Conservation (phyloP, 495 filamentous ascomycete genomes). For the Penicillium manginii region DNA sequence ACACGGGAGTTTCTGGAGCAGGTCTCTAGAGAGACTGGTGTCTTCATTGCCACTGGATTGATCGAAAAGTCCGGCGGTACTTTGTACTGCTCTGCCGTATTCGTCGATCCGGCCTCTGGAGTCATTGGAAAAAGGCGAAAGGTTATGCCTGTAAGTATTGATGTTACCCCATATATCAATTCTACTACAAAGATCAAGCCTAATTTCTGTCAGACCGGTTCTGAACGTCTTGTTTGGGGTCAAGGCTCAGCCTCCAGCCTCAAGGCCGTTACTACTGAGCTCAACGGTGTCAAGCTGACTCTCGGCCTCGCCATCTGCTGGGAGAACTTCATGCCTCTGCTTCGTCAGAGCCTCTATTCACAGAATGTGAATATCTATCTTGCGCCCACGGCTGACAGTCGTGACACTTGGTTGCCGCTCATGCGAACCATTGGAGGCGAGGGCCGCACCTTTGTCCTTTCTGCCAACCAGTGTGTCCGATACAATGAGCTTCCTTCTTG, state of each 20-base stretch:
- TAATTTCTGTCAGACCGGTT: conserved; percentile 7
- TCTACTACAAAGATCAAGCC: not conserved
- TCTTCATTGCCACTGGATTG: conserved; percentile 79
- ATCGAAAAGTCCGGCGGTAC: conserved; percentile 82
- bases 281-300: conserved; percentile 75
- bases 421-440: conserved; percentile 83
- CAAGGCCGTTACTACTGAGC: conserved; percentile 77
- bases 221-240: conserved; percentile 76
- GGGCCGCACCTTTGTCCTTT: conserved; percentile 84
- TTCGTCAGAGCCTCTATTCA: conserved; percentile 77
- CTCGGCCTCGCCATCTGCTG: conserved; percentile 91
- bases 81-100: conserved; percentile 83
- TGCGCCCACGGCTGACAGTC: conserved; percentile 85
- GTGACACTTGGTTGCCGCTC: conserved; percentile 81
- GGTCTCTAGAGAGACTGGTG: conserved; percentile 71
- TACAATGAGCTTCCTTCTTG: conserved; percentile 59
- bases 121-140: conserved; percentile 87
- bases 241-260: conserved; percentile 83
- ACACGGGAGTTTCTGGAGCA: conserved; percentile 80
- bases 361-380: conserved; percentile 95
- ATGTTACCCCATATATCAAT: conserved; percentile 31
- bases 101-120: conserved; percentile 75
- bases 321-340: conserved; percentile 96
- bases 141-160: conserved; percentile 77
- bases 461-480: conserved; percentile 79